Conservation (phyloP, 2,329 filamentous ascomycete genomes). For the Aspergillus persii region DNA sequence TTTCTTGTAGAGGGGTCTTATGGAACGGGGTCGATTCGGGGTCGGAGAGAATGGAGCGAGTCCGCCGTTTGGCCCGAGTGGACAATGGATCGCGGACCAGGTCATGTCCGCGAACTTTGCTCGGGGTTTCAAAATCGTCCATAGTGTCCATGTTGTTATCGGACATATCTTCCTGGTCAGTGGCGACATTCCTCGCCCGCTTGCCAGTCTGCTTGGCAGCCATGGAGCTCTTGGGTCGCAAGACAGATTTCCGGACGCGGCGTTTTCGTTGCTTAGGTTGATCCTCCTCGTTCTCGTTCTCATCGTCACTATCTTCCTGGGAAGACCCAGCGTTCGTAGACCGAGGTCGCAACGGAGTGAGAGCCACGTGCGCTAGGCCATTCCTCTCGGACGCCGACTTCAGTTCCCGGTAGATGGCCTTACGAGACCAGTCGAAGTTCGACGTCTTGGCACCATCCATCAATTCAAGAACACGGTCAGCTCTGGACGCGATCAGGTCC, state of each 20-base stretch:
- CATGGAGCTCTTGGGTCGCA: constrained; percentile 42
- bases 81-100: constrained; percentile 34
- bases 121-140: constrained; percentile 33
- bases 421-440: constrained; percentile 41
- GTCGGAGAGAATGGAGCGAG: constrained; percentile 29
- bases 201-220: constrained; percentile 44
- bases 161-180: constrained; percentile 21
- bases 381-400: constrained; percentile 33
- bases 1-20: constrained; percentile 31
- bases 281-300: constrained; percentile 19
- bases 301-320: constrained; percentile 29
- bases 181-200: constrained; percentile 34
- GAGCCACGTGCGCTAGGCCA: constrained; percentile 25
- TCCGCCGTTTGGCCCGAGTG: constrained; percentile 29
- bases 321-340: constrained; percentile 30
- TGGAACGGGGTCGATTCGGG: constrained; percentile 21
- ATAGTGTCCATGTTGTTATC: constrained; percentile 32
- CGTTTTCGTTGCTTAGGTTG: constrained; percentile 24
- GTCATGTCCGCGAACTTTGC: constrained; percentile 32
- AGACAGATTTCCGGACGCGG: constrained; percentile 43
- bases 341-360: constrained; percentile 36
- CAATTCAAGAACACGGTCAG: constrained; percentile 30
- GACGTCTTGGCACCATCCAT: constrained; percentile 38
- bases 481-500: constrained; percentile 36
- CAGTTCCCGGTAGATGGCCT: constrained; percentile 42